Evolutionary conservation across 2,329 filamentous ascomycete species (phyloP), one percentile per base, ranked within the genome.

Genomic region (Tolypocladium pustulatum): DNA sequence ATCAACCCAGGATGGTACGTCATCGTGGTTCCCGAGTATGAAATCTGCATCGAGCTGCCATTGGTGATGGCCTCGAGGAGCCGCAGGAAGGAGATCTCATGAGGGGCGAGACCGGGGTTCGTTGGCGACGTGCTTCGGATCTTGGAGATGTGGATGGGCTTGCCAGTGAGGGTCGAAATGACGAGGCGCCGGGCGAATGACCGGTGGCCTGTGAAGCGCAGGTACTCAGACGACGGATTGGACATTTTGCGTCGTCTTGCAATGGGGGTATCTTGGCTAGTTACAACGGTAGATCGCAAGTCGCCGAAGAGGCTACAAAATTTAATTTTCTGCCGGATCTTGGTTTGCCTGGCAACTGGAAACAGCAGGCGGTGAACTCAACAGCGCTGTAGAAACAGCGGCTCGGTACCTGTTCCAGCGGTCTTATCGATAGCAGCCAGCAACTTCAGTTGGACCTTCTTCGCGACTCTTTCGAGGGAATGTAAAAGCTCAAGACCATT

Each of bases 21-120:
- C 58, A 99, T 83, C 1, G 91, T 92, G 0, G 94, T 97, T 70
- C 94, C 94, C 1, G 91, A 97, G 76, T 96, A 94, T 13, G 91
- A 96, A 66, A 99, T 96, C 69, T 97, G 92, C 76, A 97, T 91
- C 58, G 89, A 86, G 59, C 89, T 90, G 75, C 94, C 94, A 79
- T 99, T 99, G 69, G 94, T 99, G 67, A 99, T 82, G 65, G 90
- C 83, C 73, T 97, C 94, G 69, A 99, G 86, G 22, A 99, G 88
- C 59, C 94, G 92, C 37, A 99, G 83, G 73, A 99, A 93, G 54
- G 94, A 97, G 67, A 97, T 87, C 76, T 99, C 94, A 77, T 96
- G 89, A 55, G 91, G 87, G 57, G 90, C 88, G 58, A 99, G 88
- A 67, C 94, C 94, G 1, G 94, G 92, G 67, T 89, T 87, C 46